Conservation (phyloP, 345 rosid genomes). For the Erysimum cheiranthoides region DNA sequence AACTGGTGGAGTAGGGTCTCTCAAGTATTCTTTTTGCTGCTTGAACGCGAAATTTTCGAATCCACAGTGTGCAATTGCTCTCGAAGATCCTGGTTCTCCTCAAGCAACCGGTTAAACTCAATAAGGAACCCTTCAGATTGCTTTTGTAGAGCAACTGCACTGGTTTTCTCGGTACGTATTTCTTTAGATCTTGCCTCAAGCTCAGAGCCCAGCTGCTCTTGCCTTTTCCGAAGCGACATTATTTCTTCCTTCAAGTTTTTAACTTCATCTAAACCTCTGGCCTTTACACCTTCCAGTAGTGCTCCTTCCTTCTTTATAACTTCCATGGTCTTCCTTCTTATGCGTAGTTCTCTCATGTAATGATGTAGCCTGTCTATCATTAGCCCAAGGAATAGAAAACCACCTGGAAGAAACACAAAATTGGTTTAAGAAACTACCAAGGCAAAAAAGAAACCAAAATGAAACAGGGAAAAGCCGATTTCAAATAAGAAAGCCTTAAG, state of each 20-base stretch:
- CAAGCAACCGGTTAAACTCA: constrained; percentile 86
- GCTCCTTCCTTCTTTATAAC: constrained; percentile 70
- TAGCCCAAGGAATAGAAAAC: constrained; percentile 69
- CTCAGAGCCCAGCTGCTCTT: constrained; percentile 58
- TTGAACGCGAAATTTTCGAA: constrained; percentile 56
- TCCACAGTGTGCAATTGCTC: constrained; percentile 74
- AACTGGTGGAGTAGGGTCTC: constrained; percentile 6
- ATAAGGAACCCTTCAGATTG: constrained; percentile 96
- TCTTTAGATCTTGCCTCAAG: constrained; percentile 63
- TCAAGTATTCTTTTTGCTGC: constrained; percentile 78
- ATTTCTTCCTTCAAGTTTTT: constrained; percentile 67
- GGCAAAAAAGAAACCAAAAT: constrained; percentile 10
- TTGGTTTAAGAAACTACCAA: constrained; percentile 16
- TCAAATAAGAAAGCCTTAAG: constrained; percentile 3
- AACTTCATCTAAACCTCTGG: constrained; percentile 53
- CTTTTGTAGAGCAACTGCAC: constrained; percentile 76
- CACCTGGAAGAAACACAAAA: constrained; percentile 61
- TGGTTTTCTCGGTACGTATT: constrained; percentile 64
- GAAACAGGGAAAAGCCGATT: not conserved
- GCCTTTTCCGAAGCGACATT: constrained; percentile 46
- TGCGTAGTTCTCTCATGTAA: constrained; percentile 81
- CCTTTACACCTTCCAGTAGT: constrained; percentile 65
- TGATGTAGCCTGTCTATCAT: constrained; percentile 94
- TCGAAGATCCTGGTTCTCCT: constrained; percentile 76
- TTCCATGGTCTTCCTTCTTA: constrained; percentile 82